phyloP scores from a whole-genome alignment of 768 basidiomycete genomes.

The Astraeus odoratus region DNA sequence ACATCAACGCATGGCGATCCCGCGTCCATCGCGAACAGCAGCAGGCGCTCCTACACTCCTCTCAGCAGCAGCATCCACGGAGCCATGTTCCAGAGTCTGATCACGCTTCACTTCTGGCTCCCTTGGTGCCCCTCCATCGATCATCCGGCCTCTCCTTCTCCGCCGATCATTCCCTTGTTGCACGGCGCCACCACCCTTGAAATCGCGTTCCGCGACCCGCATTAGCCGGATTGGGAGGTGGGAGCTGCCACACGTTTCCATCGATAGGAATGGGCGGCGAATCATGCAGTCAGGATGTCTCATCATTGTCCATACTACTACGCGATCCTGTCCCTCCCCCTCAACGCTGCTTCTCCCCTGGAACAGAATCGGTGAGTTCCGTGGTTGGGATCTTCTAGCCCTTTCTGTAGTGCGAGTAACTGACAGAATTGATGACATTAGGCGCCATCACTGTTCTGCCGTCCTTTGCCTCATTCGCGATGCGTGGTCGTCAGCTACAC shows the following conservation, averaged over 20 bases:
- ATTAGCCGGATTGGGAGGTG: not conserved
- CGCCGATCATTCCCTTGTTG: not conserved
- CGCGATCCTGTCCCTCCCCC: not conserved
- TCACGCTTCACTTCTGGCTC: not conserved
- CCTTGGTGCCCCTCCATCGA: not conserved
- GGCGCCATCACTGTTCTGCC: too few species aligned
- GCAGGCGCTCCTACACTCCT: not conserved
- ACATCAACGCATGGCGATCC: constrained; percentile 13
- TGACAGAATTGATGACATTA: too few species aligned
- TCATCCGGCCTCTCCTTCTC: not conserved
- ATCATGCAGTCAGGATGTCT: not conserved
- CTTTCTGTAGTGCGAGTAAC: not conserved
- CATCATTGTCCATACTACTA: not conserved
- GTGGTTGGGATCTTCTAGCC: not conserved
- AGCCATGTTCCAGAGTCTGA: not conserved
- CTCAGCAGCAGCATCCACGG: not conserved
- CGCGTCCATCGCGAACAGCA: constrained; percentile 7
- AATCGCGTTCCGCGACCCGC: not conserved
- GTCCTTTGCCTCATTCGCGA: too few species aligned
- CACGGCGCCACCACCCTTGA: not conserved
- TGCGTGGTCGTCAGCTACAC: too few species aligned
- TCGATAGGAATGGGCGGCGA: not conserved
- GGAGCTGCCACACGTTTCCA: not conserved
- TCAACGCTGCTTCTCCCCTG: not conserved
- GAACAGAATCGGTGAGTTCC: not conserved